A percentile compares a stretch with the other conserved stretches of the same genome.
These are phyloP conservation scores for Silene conica DNA, from an alignment of 148 eudicot species.

Conservation along the genomic window DNA sequence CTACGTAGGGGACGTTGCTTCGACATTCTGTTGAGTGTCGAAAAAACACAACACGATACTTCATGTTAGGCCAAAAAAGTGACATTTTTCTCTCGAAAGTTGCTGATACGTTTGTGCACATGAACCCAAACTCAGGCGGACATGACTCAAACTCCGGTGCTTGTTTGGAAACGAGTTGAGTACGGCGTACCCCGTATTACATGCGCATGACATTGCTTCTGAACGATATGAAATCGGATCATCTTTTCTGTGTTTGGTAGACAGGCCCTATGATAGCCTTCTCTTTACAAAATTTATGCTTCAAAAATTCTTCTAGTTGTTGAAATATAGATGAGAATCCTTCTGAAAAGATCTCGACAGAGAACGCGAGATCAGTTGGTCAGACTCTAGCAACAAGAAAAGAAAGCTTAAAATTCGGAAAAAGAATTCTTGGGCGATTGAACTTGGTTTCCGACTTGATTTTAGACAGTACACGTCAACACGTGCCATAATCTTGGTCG, in stretches of 20 bases:
- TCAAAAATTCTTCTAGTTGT: conserved; percentile 54
- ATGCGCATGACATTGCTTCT: neutral
- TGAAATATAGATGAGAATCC: conserved; percentile 42
- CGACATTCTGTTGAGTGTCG: neutral
- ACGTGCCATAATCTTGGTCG: neutral
- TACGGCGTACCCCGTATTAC: too few species aligned
- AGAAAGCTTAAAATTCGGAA: neutral
- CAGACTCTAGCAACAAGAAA: neutral
- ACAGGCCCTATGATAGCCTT: conserved; percentile 18
- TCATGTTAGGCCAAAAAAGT: neutral
- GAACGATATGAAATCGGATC: neutral
- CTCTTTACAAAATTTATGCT: conserved; percentile 43
- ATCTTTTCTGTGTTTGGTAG: neutral
- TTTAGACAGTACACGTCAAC: too few species aligned
- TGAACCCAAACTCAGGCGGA: too few species aligned
- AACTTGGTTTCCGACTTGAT: too few species aligned
- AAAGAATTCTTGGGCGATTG: neutral
- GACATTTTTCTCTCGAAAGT: neutral
- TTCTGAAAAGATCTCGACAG: conserved; percentile 33
- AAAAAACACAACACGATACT: neutral
- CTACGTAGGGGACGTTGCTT: neutral
- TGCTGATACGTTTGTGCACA: neutral
- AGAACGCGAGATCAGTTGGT: neutral
- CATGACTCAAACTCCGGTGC: too few species aligned
- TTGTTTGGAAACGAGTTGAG: too few species aligned